Evolutionary conservation across 2,329 filamentous ascomycete genomes (phyloP).

Genomic region (Ceratocystis alfenasii): DNA sequence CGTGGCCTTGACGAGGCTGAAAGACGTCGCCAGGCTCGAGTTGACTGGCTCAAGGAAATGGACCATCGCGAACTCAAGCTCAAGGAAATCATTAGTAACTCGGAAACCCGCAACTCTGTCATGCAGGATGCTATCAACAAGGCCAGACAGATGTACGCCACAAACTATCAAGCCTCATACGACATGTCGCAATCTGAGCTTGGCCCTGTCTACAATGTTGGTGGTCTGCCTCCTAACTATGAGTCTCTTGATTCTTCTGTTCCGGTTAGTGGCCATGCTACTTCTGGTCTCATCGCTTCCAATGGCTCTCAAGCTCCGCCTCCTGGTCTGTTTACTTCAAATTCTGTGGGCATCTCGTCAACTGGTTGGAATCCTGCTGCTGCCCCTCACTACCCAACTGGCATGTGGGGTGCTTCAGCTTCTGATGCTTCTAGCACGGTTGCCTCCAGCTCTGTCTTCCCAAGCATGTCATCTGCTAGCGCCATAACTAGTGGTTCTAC

Average conservation of each 20-base stretch:
- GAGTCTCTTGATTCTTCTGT: constrained; percentile 5
- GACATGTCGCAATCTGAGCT: constrained; percentile 8
- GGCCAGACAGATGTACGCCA: constrained; percentile 30
- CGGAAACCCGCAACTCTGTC: constrained; percentile 30
- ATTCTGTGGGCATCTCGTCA: constrained; percentile 5
- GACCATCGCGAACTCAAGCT: constrained; percentile 36
- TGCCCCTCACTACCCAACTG: constrained; percentile 29
- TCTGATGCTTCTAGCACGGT: neutral
- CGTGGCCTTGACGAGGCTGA: constrained; percentile 53
- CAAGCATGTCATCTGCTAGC: neutral
- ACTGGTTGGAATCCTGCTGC: constrained; percentile 30
- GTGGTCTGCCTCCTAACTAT: constrained; percentile 4
- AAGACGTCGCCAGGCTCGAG: constrained; percentile 42
- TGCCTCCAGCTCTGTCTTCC: neutral
- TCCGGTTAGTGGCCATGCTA: neutral
- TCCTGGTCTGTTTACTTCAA: neutral
- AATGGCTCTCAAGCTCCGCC: constrained; percentile 5
- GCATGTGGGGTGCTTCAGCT: constrained; percentile 29
- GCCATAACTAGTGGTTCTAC: neutral
- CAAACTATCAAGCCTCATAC: constrained; percentile 3
- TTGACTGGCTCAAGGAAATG: constrained; percentile 37
- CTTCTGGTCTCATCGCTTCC: constrained; percentile 7
- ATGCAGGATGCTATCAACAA: constrained; percentile 34
- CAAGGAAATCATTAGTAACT: constrained; percentile 31
- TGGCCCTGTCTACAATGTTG: constrained; percentile 20